Evolutionary conservation across 345 rosid species (phyloP).

Genomic region (Turritis glabra): DNA sequence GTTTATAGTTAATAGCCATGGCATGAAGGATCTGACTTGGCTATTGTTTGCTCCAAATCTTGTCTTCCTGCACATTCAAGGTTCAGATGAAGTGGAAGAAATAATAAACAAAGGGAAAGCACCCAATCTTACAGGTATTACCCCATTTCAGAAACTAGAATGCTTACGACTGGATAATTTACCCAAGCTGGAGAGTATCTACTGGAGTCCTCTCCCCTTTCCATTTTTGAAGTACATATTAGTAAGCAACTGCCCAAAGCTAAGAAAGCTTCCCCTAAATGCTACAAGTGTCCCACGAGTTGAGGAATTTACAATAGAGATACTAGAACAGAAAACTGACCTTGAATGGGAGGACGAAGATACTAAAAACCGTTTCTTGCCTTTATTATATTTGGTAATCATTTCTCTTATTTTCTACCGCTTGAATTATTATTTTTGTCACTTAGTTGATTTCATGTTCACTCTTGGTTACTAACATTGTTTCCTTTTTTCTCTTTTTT

Average conservation of each 20-base stretch:
- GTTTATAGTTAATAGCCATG: accelerated
- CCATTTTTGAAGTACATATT: too few species aligned
- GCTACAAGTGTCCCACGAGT: too few species aligned
- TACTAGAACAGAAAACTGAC: too few species aligned
- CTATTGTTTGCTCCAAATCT: slow-evolving; percentile 12
- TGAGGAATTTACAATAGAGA: too few species aligned
- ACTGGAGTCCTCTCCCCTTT: not conserved
- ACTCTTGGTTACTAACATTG: too few species aligned
- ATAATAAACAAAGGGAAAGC: not conserved
- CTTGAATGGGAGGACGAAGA: not conserved
- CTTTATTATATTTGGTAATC: not conserved
- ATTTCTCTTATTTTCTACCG: too few species aligned
- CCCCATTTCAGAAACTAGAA: not conserved
- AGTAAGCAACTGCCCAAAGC: too few species aligned
- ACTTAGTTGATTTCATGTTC: too few species aligned
- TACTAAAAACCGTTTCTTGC: slow-evolving; percentile 8
- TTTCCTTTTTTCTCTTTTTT: too few species aligned
- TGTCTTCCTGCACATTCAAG: accelerated
- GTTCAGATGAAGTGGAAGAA: not conserved
- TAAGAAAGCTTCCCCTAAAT: too few species aligned
- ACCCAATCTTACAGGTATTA: not conserved
- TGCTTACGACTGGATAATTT: accelerated
- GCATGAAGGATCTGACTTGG: slow-evolving; percentile 4
- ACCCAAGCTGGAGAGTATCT: not conserved
- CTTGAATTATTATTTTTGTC: too few species aligned